Conservation (phyloP, 169 alveolate genomes). For the Cyclospora cayetanensis region DNA sequence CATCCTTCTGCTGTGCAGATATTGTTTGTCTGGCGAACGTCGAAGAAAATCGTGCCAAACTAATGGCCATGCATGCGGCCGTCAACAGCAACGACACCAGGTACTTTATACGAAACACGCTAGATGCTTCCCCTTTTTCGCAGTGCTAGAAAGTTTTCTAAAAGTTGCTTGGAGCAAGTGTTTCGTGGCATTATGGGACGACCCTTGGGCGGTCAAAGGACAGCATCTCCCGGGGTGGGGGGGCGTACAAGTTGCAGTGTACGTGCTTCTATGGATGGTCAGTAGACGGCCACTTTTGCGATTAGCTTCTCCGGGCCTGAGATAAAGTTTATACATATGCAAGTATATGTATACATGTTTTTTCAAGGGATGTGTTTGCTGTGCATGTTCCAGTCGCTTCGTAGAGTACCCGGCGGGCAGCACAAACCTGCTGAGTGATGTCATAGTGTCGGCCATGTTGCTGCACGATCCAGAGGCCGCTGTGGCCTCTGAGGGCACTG, state of each 20-base stretch:
- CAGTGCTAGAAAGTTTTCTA: no score
- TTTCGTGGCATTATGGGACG: no score
- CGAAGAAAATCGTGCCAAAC: conserved; percentile 83
- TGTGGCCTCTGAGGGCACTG: conserved; percentile 76
- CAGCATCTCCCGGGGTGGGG: no score
- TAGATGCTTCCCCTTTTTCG: no score
- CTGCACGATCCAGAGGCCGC: conserved; percentile 40
- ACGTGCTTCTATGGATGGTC: no score
- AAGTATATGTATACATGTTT: neutral
- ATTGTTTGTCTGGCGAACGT: conserved; percentile 88
- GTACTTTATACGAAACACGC: no score
- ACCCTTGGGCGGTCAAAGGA: no score
- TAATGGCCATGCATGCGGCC: conserved; percentile 83
- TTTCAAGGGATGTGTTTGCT: neutral
- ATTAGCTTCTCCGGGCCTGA: no score
- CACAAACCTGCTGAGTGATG: conserved; percentile 31
- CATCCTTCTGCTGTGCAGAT: conserved; percentile 67
- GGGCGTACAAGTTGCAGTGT: no score
- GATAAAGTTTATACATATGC: no score
- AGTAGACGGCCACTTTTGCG: no score
- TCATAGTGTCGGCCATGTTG: neutral
- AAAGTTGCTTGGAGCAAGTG: no score
- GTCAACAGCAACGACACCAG: conserved; percentile 85
- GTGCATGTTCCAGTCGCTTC: neutral
- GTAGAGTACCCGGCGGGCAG: neutral